Conservation (phyloP, 495 filamentous ascomycete species). For the Penicillium dipodomyicola region DNA sequence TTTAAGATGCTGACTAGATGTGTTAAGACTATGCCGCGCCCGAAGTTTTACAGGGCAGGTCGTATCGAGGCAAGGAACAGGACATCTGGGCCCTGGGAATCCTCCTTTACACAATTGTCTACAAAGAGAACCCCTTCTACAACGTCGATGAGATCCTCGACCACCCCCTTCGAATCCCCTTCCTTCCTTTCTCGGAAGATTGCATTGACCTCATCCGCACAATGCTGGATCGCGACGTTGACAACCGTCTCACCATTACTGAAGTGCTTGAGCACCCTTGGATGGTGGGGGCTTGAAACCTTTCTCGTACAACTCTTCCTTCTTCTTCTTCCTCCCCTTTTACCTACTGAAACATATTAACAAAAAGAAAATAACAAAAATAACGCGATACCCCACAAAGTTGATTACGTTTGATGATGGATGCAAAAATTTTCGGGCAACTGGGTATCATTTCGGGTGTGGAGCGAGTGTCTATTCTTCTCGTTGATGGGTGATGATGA, state of each 20-base stretch:
- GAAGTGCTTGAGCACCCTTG: constrained; percentile 85
- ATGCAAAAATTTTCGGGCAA: constrained; percentile 6
- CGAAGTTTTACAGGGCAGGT: constrained; percentile 89
- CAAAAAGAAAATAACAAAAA: constrained; percentile 10
- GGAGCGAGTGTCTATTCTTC: not conserved
- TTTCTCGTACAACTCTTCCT: not conserved
- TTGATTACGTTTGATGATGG: constrained; percentile 27
- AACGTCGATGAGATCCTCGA: constrained; percentile 99
- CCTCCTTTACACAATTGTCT: constrained; percentile 95
- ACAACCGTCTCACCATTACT: constrained; percentile 74
- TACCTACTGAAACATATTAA: constrained; percentile 12
- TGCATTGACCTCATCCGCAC: constrained; percentile 84
- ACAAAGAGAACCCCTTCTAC: constrained; percentile 99
- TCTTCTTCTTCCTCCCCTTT: constrained; percentile 4
- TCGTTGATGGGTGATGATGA: constrained; percentile 3
- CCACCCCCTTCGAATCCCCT: constrained; percentile 88
- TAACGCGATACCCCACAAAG: constrained; percentile 34
- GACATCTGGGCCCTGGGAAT: constrained; percentile 99
- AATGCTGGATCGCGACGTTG: constrained; percentile 90
- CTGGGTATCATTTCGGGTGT: constrained; percentile 16
- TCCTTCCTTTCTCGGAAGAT: constrained; percentile 78
- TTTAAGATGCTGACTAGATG: constrained; percentile 1
- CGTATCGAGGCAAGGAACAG: constrained; percentile 94
- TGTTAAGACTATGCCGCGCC: constrained; percentile 94
- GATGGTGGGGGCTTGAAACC: constrained; percentile 42